Evolutionary conservation across 2,329 filamentous ascomycete species (phyloP).

Genomic region (Cercospora beticola): DNA sequence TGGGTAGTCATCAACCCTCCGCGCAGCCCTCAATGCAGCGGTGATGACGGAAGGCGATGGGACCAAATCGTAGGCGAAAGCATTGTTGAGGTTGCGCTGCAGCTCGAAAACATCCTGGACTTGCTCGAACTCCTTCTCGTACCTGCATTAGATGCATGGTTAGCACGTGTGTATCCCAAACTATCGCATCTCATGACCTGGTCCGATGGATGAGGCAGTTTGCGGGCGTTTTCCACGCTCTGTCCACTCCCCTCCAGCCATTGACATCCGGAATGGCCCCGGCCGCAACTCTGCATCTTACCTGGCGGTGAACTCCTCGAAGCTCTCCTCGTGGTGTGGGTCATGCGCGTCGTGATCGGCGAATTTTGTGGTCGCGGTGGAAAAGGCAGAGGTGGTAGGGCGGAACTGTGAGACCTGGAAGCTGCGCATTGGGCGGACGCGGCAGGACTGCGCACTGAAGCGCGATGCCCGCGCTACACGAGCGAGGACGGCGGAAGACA

Average conservation of each 20-base stretch:
- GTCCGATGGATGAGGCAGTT: conserved; percentile 29
- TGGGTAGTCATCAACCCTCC: conserved; percentile 97
- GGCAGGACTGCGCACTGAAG: conserved; percentile 27
- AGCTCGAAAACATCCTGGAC: conserved; percentile 99
- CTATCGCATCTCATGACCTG: conserved; percentile 8
- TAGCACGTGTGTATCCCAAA: conserved; percentile 18
- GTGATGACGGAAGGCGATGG: conserved; percentile 87
- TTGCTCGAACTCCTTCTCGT: conserved; percentile 97
- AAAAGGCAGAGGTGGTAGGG: conserved; percentile 43
- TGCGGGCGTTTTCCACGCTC: conserved; percentile 26
- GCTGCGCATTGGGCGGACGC: conserved; percentile 26
- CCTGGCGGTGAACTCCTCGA: conserved; percentile 98
- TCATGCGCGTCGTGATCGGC: conserved; percentile 43
- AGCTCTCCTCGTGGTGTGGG: conserved; percentile 88
- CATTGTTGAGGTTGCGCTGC: conserved; percentile 96
- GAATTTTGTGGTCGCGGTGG: conserved; percentile 50
- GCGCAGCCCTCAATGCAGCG: conserved; percentile 88
- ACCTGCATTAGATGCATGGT: conserved; percentile 59
- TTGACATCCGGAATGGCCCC: conserved; percentile 13
- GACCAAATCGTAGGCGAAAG: conserved; percentile 99
- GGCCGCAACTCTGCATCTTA: conserved; percentile 49
- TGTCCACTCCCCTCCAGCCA: conserved; percentile 11
- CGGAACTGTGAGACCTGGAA: conserved; percentile 31
- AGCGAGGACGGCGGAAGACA: conserved; percentile 35
- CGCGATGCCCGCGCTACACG: conserved; percentile 30